Base-by-base conservation (phyloP, 2,329 filamentous ascomycete species). In the Aplosporella prunicola region DNA sequence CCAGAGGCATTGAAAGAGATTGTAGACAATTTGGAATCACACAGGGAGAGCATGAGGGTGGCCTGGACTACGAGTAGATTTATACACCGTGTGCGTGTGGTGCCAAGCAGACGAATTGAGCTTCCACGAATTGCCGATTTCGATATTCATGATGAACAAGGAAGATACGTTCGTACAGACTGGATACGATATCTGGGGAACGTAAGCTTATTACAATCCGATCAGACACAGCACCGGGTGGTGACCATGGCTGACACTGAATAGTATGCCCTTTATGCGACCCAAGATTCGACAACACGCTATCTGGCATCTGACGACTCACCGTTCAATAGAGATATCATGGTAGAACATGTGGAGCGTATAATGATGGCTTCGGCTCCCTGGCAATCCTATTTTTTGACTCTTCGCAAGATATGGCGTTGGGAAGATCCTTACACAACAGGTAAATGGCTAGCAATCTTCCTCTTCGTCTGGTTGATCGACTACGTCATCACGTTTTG, bases 31-130 rank as follows among this genome's bases (percentile, higher is more conserved):
- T 40, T 64, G 11, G 52, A 63, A 41, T 45, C 45, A 8, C 48
- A 57, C 17, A 49, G 58, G 13, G 51, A 60, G 39, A 57, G 55
- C 40, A 48, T 60, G 26, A 51, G 51, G 20, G 56, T 55, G 16
- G 60, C 57, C 11, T 63, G 60, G 58, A 58, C 54, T 3, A 57
- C 58, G 13, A 50, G 53, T 24, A 50, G 57, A 32, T 58, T 62
- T 47, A 51, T 64, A 14, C 50, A 54, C 17, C 46, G 56, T n/a
- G 62, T 58, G 6, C 50, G 54, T 14, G 52, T 58, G 9, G 51
- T 59, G 9, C 53, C 51, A 8, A 52, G 53, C n/a, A 40, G 47
- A 9, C 42, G 52, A 22, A 44, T 51, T 4, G 36, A 47, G 9
- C 50, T 48, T 20, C 53, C 55, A 2, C 13, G 44, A 5, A 46